Evolutionary conservation across 148 eudicot species (phyloP).

Genomic region (Rhododendron kiyosumense): DNA sequence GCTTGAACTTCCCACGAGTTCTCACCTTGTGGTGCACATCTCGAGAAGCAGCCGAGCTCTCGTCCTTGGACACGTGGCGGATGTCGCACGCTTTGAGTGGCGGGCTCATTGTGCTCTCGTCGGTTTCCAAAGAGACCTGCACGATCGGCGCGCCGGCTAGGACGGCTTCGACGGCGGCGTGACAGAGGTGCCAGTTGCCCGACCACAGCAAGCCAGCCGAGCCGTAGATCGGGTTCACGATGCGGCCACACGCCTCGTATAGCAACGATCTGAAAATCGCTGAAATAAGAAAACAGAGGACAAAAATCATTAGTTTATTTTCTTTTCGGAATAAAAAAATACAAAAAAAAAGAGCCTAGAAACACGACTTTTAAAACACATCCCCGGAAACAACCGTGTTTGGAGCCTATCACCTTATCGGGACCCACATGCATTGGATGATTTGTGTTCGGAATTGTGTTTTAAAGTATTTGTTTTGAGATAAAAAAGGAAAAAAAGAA

Average conservation of each 20-base stretch:
- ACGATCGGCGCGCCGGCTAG: conserved; percentile 45
- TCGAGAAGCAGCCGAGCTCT: background rate
- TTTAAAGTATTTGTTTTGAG: no score
- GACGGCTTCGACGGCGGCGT: conserved; percentile 66
- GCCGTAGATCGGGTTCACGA: conserved; percentile 70
- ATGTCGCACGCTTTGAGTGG: conserved; percentile 41
- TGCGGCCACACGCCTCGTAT: conserved; percentile 78
- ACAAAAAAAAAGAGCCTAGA: background rate
- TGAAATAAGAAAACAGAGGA: background rate
- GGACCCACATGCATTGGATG: background rate
- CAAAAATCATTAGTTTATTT: background rate
- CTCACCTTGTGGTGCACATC: conserved; percentile 1
- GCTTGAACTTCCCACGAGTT: conserved; percentile 8
- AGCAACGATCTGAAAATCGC: conserved; percentile 57
- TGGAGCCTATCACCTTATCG: no score
- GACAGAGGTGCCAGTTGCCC: conserved; percentile 60
- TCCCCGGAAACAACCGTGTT: no score
- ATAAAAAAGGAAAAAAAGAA: background rate
- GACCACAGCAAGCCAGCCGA: conserved; percentile 55
- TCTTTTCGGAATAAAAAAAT: background rate
- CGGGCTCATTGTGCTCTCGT: conserved; percentile 9
- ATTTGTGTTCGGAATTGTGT: no score
- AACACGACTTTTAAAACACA: no score
- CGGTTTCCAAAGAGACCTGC: conserved; percentile 7
- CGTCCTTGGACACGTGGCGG: conserved; percentile 29